phyloP scores from a whole-genome alignment of 202 grass and related monocot species.

The Panicum virgatum region DNA sequence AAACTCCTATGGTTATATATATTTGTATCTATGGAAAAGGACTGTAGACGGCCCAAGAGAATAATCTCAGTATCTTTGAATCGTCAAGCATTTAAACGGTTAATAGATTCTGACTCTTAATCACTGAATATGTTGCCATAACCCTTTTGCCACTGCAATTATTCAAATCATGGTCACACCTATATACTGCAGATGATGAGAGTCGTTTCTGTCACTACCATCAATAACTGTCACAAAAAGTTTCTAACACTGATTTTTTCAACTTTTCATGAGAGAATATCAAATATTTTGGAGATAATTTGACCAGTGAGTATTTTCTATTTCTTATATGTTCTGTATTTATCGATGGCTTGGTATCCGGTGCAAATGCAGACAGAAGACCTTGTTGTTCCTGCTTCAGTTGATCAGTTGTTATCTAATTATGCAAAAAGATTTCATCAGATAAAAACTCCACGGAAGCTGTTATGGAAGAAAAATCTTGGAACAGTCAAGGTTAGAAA shows the following conservation, averaged over 20 bases:
- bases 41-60: neutral
- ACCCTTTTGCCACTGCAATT: neutral
- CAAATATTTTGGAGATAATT: neutral
- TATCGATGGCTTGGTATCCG: conserved; percentile 29
- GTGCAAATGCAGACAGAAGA: conserved; percentile 73
- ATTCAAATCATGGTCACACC: neutral
- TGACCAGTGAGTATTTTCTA: neutral
- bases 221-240: neutral
- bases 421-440: conserved; percentile 94
- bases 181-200: neutral
- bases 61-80: neutral
- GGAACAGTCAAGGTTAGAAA: conserved; percentile 88
- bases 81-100: neutral
- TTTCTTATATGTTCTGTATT: conserved; percentile 36
- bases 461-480: conserved; percentile 98
- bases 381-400: conserved; percentile 71
- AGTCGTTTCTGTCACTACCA: neutral
- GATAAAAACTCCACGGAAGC: conserved; percentile 96
- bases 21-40: neutral
- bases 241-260: neutral
- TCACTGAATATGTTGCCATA: neutral
- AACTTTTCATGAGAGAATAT: neutral
- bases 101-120: neutral
- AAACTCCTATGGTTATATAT: neutral
- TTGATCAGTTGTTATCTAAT: conserved; percentile 79